These are phyloP conservation scores for Phytophthora sp. DNA, from an alignment of 352 stramenopile species.

Conservation along the genomic window DNA sequence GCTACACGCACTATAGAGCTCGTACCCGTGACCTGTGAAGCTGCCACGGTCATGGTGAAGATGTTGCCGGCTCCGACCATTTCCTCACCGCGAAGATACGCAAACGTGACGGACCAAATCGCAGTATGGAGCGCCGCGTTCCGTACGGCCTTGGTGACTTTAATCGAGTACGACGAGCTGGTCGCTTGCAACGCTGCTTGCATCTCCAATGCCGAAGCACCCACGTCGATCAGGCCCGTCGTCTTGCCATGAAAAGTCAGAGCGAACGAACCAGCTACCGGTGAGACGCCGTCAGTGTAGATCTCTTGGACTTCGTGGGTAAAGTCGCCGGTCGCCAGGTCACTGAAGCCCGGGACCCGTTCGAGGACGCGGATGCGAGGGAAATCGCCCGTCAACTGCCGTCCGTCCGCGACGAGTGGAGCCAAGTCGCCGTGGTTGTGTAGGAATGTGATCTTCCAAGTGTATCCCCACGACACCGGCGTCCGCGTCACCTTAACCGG, in stretches of 20 bases:
- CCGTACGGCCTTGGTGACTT: slow-evolving; percentile 59
- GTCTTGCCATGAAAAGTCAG: slow-evolving; percentile 92
- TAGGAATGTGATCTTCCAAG: slow-evolving; percentile 93
- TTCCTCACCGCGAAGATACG: slow-evolving; percentile 92
- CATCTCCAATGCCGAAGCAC: slow-evolving; percentile 86
- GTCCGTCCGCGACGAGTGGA: slow-evolving; percentile 80
- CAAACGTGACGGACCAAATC: slow-evolving; percentile 95
- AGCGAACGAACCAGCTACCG: slow-evolving; percentile 83
- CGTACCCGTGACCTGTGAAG: slow-evolving; percentile 67
- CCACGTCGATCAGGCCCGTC: slow-evolving; percentile 73
- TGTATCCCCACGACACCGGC: slow-evolving; percentile 85
- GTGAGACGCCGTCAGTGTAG: slow-evolving; percentile 25
- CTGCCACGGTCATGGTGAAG: slow-evolving; percentile 66
- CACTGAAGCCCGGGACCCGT: slow-evolving; percentile 27
- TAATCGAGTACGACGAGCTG: slow-evolving; percentile 87
- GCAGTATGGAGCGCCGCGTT: slow-evolving; percentile 61
- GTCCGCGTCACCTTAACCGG: slow-evolving; percentile 80
- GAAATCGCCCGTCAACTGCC: slow-evolving; percentile 88
- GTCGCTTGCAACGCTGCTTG: slow-evolving; percentile 77
- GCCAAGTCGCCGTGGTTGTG: slow-evolving; percentile 91
- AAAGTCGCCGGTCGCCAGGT: slow-evolving; percentile 91
- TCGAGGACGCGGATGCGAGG: slow-evolving; percentile 85
- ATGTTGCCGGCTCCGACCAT: slow-evolving; percentile 92
- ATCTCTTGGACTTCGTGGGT: slow-evolving; percentile 83
- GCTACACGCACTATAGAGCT: slow-evolving; percentile 66